phyloP scores from a whole-genome alignment of 1,139 yeast species.

The Candida tropicalis region DNA sequence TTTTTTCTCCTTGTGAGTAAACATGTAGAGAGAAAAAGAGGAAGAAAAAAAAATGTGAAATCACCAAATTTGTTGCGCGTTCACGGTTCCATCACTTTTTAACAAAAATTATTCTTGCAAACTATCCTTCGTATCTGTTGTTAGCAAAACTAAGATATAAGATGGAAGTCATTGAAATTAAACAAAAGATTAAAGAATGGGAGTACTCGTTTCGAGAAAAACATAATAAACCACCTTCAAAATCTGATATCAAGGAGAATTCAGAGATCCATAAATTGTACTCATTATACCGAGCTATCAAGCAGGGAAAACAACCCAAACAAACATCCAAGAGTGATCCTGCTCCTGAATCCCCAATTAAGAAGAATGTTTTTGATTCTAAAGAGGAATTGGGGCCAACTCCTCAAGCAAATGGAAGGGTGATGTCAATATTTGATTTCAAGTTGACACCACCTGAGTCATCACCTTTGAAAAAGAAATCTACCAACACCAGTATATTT shows the following conservation, averaged over 20 bases:
- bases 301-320: constrained; percentile 12
- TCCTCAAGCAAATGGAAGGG: constrained; percentile 73
- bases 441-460: constrained; percentile 50
- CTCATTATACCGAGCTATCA: constrained; percentile 16
- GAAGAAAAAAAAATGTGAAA: neutral
- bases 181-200: constrained; percentile 62
- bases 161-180: constrained; percentile 23
- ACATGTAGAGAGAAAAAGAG: neutral
- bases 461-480: constrained; percentile 35
- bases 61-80: neutral
- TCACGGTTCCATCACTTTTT: too few species aligned
- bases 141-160: too few species aligned
- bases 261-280: constrained; percentile 45
- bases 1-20: too few species aligned
- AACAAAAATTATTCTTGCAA: too few species aligned
- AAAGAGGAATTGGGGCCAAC: constrained; percentile 65
- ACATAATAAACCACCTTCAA: constrained; percentile 53
- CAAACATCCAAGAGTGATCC: constrained; percentile 2
- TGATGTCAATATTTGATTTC: constrained; percentile 65
- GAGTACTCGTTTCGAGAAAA: constrained; percentile 50
- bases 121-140: too few species aligned
- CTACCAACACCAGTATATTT: constrained; percentile 1
- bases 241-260: constrained; percentile 54
- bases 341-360: constrained; percentile 3
- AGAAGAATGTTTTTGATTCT: constrained; percentile 6